Conservation (phyloP, 768 basidiomycete species). For the Coprinellus micaceus region DNA sequence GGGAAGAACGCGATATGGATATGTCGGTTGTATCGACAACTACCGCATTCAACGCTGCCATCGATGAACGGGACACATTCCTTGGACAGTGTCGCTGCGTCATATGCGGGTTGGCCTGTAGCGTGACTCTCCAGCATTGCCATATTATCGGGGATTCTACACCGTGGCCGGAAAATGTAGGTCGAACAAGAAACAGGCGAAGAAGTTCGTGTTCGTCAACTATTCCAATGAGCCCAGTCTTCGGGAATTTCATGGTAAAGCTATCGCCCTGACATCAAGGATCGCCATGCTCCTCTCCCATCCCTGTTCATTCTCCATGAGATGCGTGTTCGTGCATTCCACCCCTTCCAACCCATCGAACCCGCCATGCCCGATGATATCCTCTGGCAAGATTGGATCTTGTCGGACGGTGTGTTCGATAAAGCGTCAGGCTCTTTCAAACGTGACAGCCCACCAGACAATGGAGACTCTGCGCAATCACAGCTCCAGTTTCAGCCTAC, state of each 20-base stretch:
- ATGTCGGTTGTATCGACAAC: slow-evolving; percentile 17
- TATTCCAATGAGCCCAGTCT: slow-evolving; percentile 16
- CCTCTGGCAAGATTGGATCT: slow-evolving; percentile 27
- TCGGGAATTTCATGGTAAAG: slow-evolving; percentile 29
- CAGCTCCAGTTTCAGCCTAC: not conserved
- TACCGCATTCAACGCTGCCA: slow-evolving; percentile 16
- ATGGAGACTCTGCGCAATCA: slow-evolving; percentile 1
- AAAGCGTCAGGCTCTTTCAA: slow-evolving; percentile 15
- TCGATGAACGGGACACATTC: slow-evolving; percentile 19
- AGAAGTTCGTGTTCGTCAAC: slow-evolving; percentile 29
- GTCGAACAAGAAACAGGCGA: slow-evolving; percentile 15
- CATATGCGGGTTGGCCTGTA: slow-evolving; percentile 13
- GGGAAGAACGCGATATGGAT: slow-evolving; percentile 11
- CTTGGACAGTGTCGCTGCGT: slow-evolving; percentile 16
- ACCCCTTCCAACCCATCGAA: slow-evolving; percentile 23
- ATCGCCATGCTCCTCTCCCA: slow-evolving; percentile 28
- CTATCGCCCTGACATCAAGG: slow-evolving; percentile 27
- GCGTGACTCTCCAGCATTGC: slow-evolving; percentile 10
- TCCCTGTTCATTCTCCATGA: slow-evolving; percentile 32
- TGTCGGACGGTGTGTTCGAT: slow-evolving; percentile 14
- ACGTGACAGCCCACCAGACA: slow-evolving; percentile 12
- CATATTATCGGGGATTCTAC: slow-evolving; percentile 15
- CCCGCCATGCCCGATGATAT: slow-evolving; percentile 15
- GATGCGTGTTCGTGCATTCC: slow-evolving; percentile 29
- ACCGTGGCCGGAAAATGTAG: slow-evolving; percentile 12